phyloP scores from a whole-genome alignment of 257 asterid species.

The Primulina huaijiensis region DNA sequence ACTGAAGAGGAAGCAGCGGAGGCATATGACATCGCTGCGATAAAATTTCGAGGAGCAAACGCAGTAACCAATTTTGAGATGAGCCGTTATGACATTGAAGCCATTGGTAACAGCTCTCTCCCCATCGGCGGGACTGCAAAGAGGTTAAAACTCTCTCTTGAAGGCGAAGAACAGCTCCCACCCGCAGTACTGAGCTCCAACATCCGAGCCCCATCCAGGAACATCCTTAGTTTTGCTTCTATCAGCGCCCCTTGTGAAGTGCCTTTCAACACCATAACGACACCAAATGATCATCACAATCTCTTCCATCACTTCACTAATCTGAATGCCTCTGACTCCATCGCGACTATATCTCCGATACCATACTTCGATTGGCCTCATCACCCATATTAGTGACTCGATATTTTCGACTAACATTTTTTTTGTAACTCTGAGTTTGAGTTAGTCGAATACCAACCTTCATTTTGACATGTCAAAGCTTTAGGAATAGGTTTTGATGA shows the following conservation, averaged over 20 bases:
- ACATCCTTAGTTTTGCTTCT: constrained; percentile 54
- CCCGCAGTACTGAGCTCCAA: background rate
- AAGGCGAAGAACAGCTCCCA: constrained; percentile 43
- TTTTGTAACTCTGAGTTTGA: background rate
- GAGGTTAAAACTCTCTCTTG: constrained; percentile 65
- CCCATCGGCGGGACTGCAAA: constrained; percentile 83
- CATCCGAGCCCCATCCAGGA: constrained; percentile 42
- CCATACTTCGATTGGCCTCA: constrained; percentile 77
- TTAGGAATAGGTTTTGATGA: constrained; percentile 32
- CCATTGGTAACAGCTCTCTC: constrained; percentile 75
- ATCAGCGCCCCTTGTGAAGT: constrained; percentile 51
- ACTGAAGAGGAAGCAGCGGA: constrained; percentile 99
- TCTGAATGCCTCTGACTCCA: constrained; percentile 20
- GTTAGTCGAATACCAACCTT: constrained; percentile 34
- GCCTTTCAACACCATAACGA: constrained; percentile 59
- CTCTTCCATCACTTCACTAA: too few relatives aligned
- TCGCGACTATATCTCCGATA: constrained; percentile 9
- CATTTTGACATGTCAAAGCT: constrained; percentile 38
- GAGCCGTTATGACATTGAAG: constrained; percentile 80
- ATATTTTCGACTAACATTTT: too few relatives aligned
- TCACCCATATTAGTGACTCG: constrained; percentile 44
- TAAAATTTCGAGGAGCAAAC: constrained; percentile 75
- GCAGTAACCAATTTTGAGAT: constrained; percentile 92
- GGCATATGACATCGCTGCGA: constrained; percentile 94
- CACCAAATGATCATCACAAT: constrained; percentile 43